These are phyloP conservation scores for Verticillium tricorpus DNA, from an alignment of 2,329 filamentous ascomycete genomes.

Conservation along the genomic window DNA sequence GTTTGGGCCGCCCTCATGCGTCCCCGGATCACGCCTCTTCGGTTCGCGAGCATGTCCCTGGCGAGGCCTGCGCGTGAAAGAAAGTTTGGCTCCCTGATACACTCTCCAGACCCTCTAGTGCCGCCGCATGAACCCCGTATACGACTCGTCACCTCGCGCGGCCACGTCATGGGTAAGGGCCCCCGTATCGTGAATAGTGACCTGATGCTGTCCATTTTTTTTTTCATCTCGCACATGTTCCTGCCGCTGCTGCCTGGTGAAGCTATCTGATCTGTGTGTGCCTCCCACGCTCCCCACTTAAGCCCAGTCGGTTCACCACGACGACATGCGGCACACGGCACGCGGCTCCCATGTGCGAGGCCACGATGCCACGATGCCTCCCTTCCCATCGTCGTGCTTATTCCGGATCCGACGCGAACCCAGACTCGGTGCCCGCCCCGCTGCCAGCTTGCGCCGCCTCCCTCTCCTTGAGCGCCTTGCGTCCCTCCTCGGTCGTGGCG, in stretches of 20 bases:
- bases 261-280: not conserved
- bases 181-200: not conserved
- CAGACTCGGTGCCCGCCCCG: conserved; percentile 21
- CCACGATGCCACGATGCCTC: not conserved
- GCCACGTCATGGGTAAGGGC: not conserved
- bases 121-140: not conserved
- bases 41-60: no score
- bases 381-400: conserved; percentile 14
- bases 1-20: not conserved
- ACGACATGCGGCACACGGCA: not conserved
- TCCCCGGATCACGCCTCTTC: not conserved
- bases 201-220: not conserved
- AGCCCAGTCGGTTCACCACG: not conserved
- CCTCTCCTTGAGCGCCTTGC: conserved; percentile 71
- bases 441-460: conserved; percentile 39
- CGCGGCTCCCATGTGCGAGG: not conserved
- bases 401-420: conserved; percentile 35
- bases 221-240: not conserved
- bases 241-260: not conserved
- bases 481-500: conserved; percentile 83
- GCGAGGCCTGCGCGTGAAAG: no score
- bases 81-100: not conserved
- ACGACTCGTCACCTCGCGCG: not conserved
- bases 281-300: not conserved
- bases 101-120: not conserved